Conservation (phyloP, 768 basidiomycete genomes). For the Lactarius indigo region DNA sequence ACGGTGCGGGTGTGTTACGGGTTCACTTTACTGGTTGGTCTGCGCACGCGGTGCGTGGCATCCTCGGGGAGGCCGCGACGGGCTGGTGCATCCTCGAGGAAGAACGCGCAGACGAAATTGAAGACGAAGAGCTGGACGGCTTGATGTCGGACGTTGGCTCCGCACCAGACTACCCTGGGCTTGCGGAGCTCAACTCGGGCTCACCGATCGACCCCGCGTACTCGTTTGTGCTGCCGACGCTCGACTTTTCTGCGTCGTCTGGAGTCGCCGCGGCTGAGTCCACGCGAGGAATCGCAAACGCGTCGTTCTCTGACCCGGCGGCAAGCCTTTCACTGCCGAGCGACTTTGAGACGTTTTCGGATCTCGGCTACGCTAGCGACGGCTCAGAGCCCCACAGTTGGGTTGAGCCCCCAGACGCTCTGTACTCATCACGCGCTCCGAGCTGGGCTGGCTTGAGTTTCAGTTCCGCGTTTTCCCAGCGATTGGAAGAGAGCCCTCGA, state of each 20-base stretch:
- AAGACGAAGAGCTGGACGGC: constrained; percentile 3
- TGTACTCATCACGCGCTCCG: constrained; percentile 9
- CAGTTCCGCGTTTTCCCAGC: constrained; percentile 38
- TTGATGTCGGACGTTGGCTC: constrained; percentile 30
- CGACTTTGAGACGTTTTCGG: constrained; percentile 9
- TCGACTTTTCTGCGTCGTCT: constrained; percentile 64
- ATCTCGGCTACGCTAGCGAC: constrained; percentile 15
- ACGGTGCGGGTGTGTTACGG: constrained; percentile 61
- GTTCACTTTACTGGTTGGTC: constrained; percentile 76
- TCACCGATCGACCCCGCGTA: constrained; percentile 50
- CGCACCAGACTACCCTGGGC: not conserved
- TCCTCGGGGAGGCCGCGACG: constrained; percentile 67
- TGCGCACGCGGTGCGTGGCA: constrained; percentile 54
- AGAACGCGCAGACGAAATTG: constrained; percentile 28
- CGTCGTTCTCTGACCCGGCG: constrained; percentile 10
- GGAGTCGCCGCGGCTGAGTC: constrained; percentile 16
- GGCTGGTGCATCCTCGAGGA: constrained; percentile 80
- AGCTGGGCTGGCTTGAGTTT: constrained; percentile 37
- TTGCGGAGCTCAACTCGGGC: constrained; percentile 16
- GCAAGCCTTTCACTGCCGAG: constrained; percentile 3
- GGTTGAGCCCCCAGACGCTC: constrained; percentile 19
- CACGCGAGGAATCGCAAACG: constrained; percentile 10
- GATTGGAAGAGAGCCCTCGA: constrained; percentile 27
- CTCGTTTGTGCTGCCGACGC: constrained; percentile 72
- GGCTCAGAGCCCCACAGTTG: constrained; percentile 25